These are phyloP conservation scores for Suillus placidus DNA, from an alignment of 768 basidiomycete genomes.

Conservation along the genomic window DNA sequence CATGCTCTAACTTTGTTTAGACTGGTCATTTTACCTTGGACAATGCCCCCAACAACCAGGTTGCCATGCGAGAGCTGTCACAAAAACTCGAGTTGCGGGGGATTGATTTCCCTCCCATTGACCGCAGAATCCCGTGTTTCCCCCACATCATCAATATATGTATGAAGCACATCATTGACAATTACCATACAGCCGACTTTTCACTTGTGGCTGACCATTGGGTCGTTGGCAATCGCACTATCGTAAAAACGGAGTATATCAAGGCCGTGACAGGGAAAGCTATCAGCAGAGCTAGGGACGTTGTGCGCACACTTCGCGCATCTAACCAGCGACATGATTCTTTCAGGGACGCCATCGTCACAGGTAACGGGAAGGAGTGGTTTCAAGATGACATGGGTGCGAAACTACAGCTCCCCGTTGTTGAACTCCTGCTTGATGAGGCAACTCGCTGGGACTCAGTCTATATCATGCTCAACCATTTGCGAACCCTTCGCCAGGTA, in stretches of 20 bases:
- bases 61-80: neutral
- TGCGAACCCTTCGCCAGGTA: conserved; percentile 10
- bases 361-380: conserved; percentile 11
- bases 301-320: neutral
- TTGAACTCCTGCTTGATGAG: conserved; percentile 32
- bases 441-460: conserved; percentile 42
- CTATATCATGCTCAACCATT: conserved; percentile 36
- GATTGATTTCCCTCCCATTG: neutral
- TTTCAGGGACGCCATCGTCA: neutral
- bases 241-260: neutral
- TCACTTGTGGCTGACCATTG: neutral
- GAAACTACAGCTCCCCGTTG: neutral
- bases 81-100: neutral
- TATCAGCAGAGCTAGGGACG: neutral
- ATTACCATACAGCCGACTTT: neutral
- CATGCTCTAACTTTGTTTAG: neutral
- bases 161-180: neutral
- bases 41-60: neutral
- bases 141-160: neutral
- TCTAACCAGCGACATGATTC: neutral
- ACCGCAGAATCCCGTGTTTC: neutral
- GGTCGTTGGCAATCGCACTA: neutral
- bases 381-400: neutral
- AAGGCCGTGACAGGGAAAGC: neutral
- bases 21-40: conserved; percentile 1